Evolutionary conservation across 1,284 basidiomycete genomes (phyloP), one percentile per base, ranked within the genome.

Genomic region (Leccinum proliferum): DNA sequence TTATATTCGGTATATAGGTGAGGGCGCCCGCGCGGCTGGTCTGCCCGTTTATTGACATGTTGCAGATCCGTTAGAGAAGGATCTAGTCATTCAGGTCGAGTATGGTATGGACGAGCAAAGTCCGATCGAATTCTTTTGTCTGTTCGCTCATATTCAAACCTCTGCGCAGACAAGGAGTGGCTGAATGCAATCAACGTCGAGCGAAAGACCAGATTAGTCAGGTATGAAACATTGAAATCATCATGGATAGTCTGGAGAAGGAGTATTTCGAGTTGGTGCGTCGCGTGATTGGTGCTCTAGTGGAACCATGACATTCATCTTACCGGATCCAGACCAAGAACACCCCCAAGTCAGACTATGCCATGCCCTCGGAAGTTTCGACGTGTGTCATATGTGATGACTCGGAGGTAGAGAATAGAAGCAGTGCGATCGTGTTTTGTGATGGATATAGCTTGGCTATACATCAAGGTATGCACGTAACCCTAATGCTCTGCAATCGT

Each of bases 71-170:
- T 81, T 96, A 67, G 96, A 99, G 75, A 87, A 85, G 60, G 97
- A 99, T 66, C 85, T 98, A 35, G 90, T 91, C 10, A 85, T 87
- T 58, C 94, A 96, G 72, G 96, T 98, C 55, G 96, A 99, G 75
- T 99, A 99, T 80, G 96, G 99, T 74, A 99, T 99, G 96, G 97
- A 99, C 72, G 97, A 98, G 73, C 96, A 98, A 85, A 94, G 94
- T 92, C 50, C 8, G 46, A 60, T 77, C 67, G 32, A 55, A n/a
- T 18, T 48, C 9, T 3, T 60, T 53, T 39, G 29, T 37, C 4
- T 21, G 56, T 61, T 59, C 57, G 21, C 62, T 63, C 58, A 59
- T 57, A 41, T 11, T 50, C 15, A 46, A 56, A 58, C 39, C 34
- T 46, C 25, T 8, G 15, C 55, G 21, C 67, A 95, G 96, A 98